Conservation (phyloP, 2,329 filamentous ascomycete species). For the Trichophyton schoenleinii region DNA sequence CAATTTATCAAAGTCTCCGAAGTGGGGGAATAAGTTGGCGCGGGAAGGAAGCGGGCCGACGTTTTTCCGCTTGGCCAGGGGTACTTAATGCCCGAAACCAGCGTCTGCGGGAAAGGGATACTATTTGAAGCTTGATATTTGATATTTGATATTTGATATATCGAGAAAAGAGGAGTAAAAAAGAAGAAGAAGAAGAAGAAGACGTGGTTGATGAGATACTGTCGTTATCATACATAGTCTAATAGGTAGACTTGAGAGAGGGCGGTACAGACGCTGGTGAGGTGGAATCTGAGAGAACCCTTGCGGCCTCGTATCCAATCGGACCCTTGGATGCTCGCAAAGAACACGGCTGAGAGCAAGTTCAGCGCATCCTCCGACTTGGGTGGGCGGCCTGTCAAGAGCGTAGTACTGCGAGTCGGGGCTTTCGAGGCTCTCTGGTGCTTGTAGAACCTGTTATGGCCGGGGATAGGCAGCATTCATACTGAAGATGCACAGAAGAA, state of each 20-base stretch:
- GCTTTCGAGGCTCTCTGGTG: background rate
- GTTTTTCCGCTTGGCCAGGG: background rate
- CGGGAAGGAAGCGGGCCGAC: background rate
- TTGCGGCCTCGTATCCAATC: background rate
- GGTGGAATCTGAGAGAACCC: background rate
- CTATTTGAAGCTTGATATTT: background rate
- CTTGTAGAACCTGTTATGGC: background rate
- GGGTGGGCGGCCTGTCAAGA: background rate
- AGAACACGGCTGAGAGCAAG: background rate
- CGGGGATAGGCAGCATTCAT: background rate
- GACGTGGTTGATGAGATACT: background rate
- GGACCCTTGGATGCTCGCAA: background rate
- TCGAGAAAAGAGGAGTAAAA: background rate
- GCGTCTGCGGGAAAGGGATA: no score
- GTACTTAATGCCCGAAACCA: no score
- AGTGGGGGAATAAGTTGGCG: background rate
- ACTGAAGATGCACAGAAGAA: background rate
- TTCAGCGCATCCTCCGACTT: background rate
- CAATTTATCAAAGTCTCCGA: background rate
- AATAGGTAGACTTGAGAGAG: background rate
- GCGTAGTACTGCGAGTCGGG: background rate
- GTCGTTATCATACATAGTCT: background rate
- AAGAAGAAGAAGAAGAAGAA: background rate
- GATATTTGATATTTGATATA: background rate
- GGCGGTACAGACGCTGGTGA: background rate